Evolutionary conservation across 2,329 filamentous ascomycete species (phyloP).

Genomic region (Colletotrichum costaricense): DNA sequence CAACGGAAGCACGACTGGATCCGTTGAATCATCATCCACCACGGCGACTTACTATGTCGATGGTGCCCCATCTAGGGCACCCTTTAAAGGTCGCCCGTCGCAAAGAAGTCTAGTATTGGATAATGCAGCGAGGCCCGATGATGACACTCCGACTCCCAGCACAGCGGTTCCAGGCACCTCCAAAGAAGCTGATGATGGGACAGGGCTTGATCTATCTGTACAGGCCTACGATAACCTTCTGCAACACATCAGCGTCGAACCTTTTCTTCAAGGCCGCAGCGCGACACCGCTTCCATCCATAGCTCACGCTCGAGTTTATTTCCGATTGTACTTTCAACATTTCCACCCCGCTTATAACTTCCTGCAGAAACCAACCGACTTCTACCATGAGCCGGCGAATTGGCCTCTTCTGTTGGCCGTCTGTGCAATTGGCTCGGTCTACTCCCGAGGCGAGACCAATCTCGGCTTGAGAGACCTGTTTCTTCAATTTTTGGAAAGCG

Average conservation of each 20-base stretch:
- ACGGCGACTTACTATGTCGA: conserved; percentile 18
- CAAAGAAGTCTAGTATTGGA: not conserved
- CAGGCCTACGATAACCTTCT: not conserved
- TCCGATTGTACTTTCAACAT: conserved; percentile 21
- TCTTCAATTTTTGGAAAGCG: not conserved
- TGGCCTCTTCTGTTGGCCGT: not conserved
- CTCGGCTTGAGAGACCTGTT: not conserved
- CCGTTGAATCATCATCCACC: not conserved
- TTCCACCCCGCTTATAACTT: conserved; percentile 28
- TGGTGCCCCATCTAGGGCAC: conserved; percentile 11
- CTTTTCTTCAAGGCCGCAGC: not conserved
- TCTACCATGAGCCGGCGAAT: not conserved
- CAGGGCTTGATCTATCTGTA: not conserved
- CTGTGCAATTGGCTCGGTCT: not conserved
- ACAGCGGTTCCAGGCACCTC: not conserved
- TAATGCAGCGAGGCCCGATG: not conserved
- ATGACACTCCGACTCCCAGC: not conserved
- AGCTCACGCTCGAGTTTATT: not conserved
- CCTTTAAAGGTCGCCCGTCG: conserved; percentile 7
- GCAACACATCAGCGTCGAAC: not conserved
- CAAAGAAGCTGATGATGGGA: not conserved
- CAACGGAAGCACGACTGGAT: not conserved
- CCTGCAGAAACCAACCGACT: not conserved
- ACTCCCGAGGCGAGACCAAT: not conserved
- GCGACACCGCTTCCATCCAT: not conserved